These are phyloP conservation scores for Chaetomium fimeti DNA, from an alignment of 495 filamentous ascomycete genomes.

Conservation along the genomic window DNA sequence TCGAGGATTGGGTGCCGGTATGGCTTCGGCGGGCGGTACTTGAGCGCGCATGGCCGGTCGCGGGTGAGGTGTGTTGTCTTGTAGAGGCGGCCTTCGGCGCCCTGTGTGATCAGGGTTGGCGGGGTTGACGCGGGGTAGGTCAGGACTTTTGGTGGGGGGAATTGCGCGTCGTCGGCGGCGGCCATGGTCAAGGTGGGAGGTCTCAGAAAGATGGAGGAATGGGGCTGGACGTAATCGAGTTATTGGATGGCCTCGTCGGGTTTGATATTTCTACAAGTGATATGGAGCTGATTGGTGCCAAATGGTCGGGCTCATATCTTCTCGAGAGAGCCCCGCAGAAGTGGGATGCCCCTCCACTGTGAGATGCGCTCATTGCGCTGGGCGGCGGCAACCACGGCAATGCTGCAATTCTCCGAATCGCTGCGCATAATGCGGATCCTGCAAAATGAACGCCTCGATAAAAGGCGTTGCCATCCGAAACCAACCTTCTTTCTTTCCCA, in stretches of 20 bases:
- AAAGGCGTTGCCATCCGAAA: not conserved
- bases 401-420: not conserved
- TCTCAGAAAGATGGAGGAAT: too few species aligned
- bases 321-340: not conserved
- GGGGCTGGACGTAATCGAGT: not conserved
- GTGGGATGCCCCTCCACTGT: not conserved
- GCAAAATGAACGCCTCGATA: not conserved
- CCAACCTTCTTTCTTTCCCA: not conserved
- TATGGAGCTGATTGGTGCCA: not conserved
- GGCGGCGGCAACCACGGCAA: conserved; percentile 3
- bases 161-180: conserved; percentile 25
- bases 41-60: conserved; percentile 71
- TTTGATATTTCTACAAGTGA: not conserved
- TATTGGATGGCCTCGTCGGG: not conserved
- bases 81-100: conserved; percentile 94
- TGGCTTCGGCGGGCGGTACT: conserved; percentile 87
- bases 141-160: conserved; percentile 59
- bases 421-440: conserved; percentile 8
- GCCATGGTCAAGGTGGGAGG: conserved; percentile 14
- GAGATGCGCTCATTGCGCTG: not conserved
- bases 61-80: conserved; percentile 74
- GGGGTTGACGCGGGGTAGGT: conserved; percentile 61
- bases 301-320: not conserved
- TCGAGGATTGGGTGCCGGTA: conserved; percentile 94
- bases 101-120: conserved; percentile 72